Conservation (phyloP, 2,329 filamentous ascomycete genomes). For the Paraphoma sp. region DNA sequence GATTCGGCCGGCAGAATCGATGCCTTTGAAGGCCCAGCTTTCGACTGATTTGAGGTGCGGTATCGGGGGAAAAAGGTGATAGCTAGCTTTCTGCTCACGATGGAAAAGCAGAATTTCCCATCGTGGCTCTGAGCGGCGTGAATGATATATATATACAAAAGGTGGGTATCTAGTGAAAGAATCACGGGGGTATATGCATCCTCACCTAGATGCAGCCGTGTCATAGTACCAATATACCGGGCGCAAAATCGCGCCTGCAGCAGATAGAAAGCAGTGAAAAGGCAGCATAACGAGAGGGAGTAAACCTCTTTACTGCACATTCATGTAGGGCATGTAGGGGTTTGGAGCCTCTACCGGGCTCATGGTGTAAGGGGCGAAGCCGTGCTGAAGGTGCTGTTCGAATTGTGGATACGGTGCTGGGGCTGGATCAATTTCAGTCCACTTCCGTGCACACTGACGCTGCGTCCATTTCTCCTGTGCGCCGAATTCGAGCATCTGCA, state of each 20-base stretch:
- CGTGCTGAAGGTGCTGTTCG: constrained; percentile 39
- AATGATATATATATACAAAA: not conserved
- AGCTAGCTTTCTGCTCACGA: too few relatives aligned
- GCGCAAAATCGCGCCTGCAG: not conserved
- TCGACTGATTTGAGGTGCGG: too few relatives aligned
- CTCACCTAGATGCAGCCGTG: not conserved
- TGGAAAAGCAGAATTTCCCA: too few relatives aligned
- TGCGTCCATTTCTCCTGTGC: constrained; percentile 59
- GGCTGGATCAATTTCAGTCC: constrained; percentile 53
- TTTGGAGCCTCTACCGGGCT: constrained; percentile 43
- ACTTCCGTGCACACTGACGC: constrained; percentile 58
- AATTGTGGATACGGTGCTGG: constrained; percentile 42
- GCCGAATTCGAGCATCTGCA: constrained; percentile 60
- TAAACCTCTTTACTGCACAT: constrained; percentile 26
- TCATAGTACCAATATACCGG: not conserved
- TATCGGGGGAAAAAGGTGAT: too few relatives aligned
- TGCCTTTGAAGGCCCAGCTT: not conserved
- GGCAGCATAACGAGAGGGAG: not conserved
- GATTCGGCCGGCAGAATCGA: not conserved
- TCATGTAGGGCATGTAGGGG: constrained; percentile 40
- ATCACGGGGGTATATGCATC: constrained; percentile 2
- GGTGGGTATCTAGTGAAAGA: constrained; percentile 5
- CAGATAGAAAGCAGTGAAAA: not conserved
- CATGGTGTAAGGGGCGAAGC: constrained; percentile 44
- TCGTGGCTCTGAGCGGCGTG: not conserved